phyloP scores from a whole-genome alignment of 768 basidiomycete genomes.

The Suillus paluster region DNA sequence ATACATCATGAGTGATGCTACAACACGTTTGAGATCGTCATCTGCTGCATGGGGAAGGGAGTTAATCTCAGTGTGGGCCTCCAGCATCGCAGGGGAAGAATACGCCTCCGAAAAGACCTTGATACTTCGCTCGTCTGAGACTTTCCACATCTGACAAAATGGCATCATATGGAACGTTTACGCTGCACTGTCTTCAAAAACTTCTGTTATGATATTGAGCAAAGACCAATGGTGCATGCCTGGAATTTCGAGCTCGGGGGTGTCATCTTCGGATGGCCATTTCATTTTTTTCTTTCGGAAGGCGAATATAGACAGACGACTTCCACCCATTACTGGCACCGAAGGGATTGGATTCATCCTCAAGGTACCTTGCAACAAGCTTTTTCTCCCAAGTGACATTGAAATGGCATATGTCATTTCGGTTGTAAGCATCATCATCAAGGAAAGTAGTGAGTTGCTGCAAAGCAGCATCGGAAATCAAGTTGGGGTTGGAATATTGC shows the following conservation, averaged over 20 bases:
- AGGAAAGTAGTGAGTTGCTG: slow-evolving; percentile 32
- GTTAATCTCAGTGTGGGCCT: slow-evolving; percentile 12
- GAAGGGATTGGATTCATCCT: slow-evolving; percentile 6
- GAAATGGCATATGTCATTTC: slow-evolving; percentile 23
- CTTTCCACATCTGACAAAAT: slow-evolving; percentile 27
- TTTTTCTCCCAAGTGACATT: slow-evolving; percentile 4
- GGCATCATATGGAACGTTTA: slow-evolving; percentile 27
- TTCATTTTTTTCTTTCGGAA: slow-evolving; percentile 11
- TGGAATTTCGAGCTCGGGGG: slow-evolving; percentile 3
- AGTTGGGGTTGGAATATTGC: slow-evolving; percentile 31
- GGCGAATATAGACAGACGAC: slow-evolving; percentile 1
- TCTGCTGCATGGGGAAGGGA: slow-evolving; percentile 13
- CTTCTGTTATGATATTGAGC: slow-evolving; percentile 1
- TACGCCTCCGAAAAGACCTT: slow-evolving; percentile 4
- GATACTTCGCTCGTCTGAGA: neutral
- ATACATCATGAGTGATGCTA: slow-evolving; percentile 26
- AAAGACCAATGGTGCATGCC: slow-evolving; percentile 8
- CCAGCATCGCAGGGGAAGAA: neutral
- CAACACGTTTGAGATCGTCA: slow-evolving; percentile 16
- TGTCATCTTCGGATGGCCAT: neutral
- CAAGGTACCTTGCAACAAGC: slow-evolving; percentile 1
- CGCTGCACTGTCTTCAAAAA: neutral
- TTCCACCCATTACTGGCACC: slow-evolving; percentile 8
- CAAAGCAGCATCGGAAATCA: slow-evolving; percentile 31
- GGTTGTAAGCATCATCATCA: slow-evolving; percentile 23